phyloP scores from a whole-genome alignment of 129 eudicot species.

The Oenanthe sinensis region DNA sequence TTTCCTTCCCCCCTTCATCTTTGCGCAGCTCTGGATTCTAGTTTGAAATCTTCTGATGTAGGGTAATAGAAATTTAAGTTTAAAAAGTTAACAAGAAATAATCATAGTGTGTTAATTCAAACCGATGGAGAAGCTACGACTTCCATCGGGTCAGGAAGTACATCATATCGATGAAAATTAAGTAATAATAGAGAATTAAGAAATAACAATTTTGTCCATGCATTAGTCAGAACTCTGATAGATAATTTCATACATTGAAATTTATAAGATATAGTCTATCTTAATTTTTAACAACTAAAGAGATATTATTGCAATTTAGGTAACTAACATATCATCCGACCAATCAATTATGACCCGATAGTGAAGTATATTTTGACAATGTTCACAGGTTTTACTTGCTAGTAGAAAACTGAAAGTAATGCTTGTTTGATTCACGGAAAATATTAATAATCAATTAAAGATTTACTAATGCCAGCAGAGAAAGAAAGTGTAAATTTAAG shows the following conservation, averaged over 20 bases:
- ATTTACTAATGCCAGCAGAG: not conserved
- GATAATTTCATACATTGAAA: not conserved
- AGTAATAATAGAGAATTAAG: not conserved
- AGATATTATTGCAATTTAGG: not conserved
- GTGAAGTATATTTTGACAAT: not conserved
- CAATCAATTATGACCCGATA: too few species aligned
- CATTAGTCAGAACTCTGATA: not conserved
- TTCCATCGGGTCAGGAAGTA: not conserved
- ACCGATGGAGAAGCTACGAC: not conserved
- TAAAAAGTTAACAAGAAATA: not conserved
- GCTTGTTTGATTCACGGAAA: not conserved
- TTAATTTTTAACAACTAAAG: too few species aligned
- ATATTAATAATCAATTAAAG: not conserved
- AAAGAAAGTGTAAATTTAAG: not conserved
- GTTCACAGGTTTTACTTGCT: not conserved
- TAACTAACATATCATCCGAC: not conserved
- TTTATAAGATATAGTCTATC: too few species aligned
- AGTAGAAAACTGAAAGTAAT: not conserved
- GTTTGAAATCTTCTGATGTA: not conserved
- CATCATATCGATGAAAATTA: not conserved
- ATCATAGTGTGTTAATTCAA: not conserved
- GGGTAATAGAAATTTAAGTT: not conserved
- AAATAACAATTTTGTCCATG: not conserved
- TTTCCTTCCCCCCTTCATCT: slow-evolving; percentile 67
- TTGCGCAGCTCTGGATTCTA: not conserved